phyloP scores from a whole-genome alignment of 2,329 filamentous ascomycete species.

The Ceratocystis cubensis region DNA sequence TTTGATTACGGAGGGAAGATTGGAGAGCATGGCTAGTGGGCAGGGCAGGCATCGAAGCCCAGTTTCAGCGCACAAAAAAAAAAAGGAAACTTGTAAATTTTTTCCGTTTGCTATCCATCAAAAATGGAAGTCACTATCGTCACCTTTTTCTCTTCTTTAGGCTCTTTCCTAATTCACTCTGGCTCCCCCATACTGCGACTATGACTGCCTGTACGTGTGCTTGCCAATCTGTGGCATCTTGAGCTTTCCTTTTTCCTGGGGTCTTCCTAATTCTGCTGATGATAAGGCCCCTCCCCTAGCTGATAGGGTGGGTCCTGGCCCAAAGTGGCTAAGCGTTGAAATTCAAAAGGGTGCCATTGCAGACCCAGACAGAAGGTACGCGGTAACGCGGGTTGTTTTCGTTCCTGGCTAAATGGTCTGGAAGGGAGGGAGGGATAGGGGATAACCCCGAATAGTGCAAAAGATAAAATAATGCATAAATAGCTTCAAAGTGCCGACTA shows the following conservation, averaged over 20 bases:
- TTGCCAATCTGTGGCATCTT: background rate
- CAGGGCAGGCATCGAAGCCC: no score
- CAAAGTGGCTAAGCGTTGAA: conserved; percentile 3
- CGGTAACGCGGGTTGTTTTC: background rate
- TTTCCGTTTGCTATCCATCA: background rate
- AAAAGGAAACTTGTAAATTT: background rate
- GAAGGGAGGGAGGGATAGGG: background rate
- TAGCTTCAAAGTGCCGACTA: background rate
- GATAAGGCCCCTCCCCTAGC: background rate
- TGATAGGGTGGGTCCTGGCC: background rate
- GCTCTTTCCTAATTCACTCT: background rate
- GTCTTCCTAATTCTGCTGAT: background rate
- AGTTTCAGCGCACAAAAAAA: no score
- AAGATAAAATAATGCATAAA: conserved; percentile 12
- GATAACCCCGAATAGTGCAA: background rate
- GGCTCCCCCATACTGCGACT: background rate
- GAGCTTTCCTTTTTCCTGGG: background rate
- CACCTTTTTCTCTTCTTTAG: background rate
- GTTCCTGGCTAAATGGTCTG: conserved; percentile 4
- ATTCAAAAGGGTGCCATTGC: conserved; percentile 7
- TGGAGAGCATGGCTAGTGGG: no score
- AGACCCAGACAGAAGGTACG: conserved; percentile 4
- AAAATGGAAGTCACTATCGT: conserved; percentile 2
- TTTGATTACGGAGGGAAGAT: background rate
- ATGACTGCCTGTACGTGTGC: background rate